Evolutionary conservation across 2,329 filamentous ascomycete species (phyloP).

Genomic region (Thielaviopsis musarum): DNA sequence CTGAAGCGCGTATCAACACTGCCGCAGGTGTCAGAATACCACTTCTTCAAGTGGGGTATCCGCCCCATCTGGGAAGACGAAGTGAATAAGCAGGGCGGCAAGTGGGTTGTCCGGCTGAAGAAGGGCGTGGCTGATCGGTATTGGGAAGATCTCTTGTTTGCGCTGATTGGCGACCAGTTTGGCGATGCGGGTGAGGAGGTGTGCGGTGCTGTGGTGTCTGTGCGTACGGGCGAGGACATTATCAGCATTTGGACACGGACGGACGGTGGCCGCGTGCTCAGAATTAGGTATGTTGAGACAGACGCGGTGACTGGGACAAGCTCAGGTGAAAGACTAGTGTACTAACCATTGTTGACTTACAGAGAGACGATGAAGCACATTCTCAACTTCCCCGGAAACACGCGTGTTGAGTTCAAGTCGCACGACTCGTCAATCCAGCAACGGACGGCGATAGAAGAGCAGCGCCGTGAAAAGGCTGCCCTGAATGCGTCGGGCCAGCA

Average conservation of each 20-base stretch:
- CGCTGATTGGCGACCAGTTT: constrained; percentile 88
- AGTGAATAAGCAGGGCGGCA: constrained; percentile 87
- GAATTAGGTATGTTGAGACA: constrained; percentile 84
- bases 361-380: constrained; percentile 91
- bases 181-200: constrained; percentile 84
- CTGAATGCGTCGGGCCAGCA: constrained; percentile 20
- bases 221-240: constrained; percentile 90
- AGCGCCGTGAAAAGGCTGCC: constrained; percentile 64
- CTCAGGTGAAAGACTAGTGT: too few species aligned
- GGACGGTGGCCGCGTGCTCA: constrained; percentile 82
- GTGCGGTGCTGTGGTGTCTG: constrained; percentile 84
- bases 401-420: constrained; percentile 85
- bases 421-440: constrained; percentile 94
- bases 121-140: constrained; percentile 94
- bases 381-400: constrained; percentile 72
- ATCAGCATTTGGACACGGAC: constrained; percentile 95
- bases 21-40: constrained; percentile 89
- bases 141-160: constrained; percentile 87
- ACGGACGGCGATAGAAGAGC: constrained; percentile 76
- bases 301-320: too few species aligned
- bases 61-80: constrained; percentile 98
- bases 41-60: constrained; percentile 93
- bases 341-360: constrained; percentile 4
- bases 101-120: constrained; percentile 94
- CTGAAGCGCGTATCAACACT: constrained; percentile 76